A percentile compares a stretch with the other conserved stretches of the same genome.
Conservation (phyloP, 2,329 filamentous ascomycete species). For the Aspergillus sp. region DNA sequence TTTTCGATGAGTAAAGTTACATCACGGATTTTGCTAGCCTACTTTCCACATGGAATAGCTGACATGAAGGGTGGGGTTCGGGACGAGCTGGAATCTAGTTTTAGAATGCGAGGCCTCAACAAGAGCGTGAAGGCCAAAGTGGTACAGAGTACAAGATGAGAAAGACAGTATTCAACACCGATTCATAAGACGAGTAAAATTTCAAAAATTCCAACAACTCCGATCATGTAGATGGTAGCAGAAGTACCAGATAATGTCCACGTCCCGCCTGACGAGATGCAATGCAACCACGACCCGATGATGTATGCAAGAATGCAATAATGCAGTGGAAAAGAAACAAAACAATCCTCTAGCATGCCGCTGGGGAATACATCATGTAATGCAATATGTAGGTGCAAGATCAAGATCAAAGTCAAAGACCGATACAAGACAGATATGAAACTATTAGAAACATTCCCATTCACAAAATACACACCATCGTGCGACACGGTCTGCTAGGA, state of each 20-base stretch:
- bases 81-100: background rate
- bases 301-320: background rate
- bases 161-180: background rate
- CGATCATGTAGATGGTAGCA: constrained; percentile 10
- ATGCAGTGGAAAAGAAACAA: background rate
- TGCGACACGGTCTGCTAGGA: constrained; percentile 64
- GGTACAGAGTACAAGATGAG: background rate
- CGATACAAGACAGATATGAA: background rate
- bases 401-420: constrained; percentile 4
- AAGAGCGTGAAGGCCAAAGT: background rate
- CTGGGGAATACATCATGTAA: constrained; percentile 13
- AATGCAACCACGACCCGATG: background rate
- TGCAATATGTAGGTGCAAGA: constrained; percentile 13
- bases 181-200: background rate
- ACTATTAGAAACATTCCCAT: constrained; percentile 58
- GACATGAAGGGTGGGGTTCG: background rate
- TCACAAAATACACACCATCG: constrained; percentile 70
- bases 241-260: background rate
- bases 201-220: constrained; percentile 11
- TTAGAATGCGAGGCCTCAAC: background rate
- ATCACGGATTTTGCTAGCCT: background rate
- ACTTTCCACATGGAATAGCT: background rate
- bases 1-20: background rate
- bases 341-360: background rate
- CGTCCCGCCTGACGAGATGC: background rate